Conservation (phyloP, 306 rosid species). For the Acacia confusa region DNA sequence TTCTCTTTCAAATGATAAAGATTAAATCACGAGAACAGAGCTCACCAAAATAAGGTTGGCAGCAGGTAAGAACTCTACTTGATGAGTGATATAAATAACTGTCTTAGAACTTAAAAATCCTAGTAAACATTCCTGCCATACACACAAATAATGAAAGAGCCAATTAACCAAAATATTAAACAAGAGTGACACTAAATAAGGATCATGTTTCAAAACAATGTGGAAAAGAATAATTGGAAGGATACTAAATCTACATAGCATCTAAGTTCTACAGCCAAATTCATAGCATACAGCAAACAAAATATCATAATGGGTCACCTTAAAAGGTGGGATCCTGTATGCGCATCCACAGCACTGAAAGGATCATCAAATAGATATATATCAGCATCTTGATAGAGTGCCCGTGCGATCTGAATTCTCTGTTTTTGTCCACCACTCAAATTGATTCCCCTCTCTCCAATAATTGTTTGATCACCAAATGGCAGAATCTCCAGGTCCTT, state of each 20-base stretch:
- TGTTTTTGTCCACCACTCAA: neutral
- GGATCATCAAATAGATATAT: neutral
- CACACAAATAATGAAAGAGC: neutral
- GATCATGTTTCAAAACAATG: neutral
- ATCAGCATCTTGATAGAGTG: neutral
- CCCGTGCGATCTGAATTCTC: neutral
- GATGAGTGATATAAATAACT: conserved; percentile 77
- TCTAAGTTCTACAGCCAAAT: neutral
- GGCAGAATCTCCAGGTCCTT: neutral
- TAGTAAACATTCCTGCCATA: conserved; percentile 63
- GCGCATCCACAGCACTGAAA: neutral
- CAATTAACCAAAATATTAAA: neutral
- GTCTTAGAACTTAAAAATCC: conserved; percentile 60
- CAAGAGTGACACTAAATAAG: neutral
- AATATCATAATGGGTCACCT: neutral
- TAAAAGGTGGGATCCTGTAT: neutral
- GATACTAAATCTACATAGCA: neutral
- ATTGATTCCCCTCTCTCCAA: neutral
- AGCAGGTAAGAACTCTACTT: conserved; percentile 77
- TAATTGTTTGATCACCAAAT: neutral
- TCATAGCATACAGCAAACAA: neutral
- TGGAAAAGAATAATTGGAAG: neutral
- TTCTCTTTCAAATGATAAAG: neutral
- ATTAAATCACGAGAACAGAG: neutral
- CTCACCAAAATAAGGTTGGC: conserved; percentile 72